Conservation (phyloP, 1,284 basidiomycete genomes). For the Cryptococcus sp. region DNA sequence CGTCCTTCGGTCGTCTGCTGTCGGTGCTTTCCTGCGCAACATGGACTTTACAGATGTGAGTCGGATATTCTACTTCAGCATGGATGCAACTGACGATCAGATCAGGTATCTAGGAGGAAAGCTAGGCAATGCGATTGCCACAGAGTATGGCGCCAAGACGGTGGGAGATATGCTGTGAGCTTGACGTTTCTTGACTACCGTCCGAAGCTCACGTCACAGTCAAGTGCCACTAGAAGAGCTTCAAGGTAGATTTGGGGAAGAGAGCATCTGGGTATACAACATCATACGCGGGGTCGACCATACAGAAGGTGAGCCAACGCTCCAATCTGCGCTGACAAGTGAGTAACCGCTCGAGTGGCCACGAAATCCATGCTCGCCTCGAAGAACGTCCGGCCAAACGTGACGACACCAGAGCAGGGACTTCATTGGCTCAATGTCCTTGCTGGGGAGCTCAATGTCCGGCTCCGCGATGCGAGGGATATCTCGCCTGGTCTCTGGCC, state of each 20-base stretch:
- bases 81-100: constrained; percentile 46
- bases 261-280: constrained; percentile 82
- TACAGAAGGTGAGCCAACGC: constrained; percentile 61
- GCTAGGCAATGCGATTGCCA: constrained; percentile 78
- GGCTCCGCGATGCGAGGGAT: constrained; percentile 76
- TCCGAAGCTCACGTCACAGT: constrained; percentile 23
- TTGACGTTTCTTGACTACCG: neutral
- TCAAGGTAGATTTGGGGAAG: constrained; percentile 52
- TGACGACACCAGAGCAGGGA: constrained; percentile 67
- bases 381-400: constrained; percentile 77
- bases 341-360: constrained; percentile 78
- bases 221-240: constrained; percentile 50
- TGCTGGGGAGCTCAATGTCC: constrained; percentile 77
- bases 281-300: constrained; percentile 76
- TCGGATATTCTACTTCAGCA: no score
- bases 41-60: constrained; percentile 79
- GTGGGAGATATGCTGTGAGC: constrained; percentile 80
- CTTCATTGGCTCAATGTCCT: constrained; percentile 86
- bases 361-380: constrained; percentile 90
- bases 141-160: constrained; percentile 79
- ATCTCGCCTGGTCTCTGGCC: constrained; percentile 77
- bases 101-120: constrained; percentile 95
- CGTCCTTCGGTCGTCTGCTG: constrained; percentile 72
- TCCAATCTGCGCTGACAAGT: neutral
- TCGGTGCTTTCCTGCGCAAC: constrained; percentile 71